Evolutionary conservation across 1,284 basidiomycete species (phyloP), one percentile per base, ranked within the genome.

Genomic region (Sporisorium reilianum): DNA sequence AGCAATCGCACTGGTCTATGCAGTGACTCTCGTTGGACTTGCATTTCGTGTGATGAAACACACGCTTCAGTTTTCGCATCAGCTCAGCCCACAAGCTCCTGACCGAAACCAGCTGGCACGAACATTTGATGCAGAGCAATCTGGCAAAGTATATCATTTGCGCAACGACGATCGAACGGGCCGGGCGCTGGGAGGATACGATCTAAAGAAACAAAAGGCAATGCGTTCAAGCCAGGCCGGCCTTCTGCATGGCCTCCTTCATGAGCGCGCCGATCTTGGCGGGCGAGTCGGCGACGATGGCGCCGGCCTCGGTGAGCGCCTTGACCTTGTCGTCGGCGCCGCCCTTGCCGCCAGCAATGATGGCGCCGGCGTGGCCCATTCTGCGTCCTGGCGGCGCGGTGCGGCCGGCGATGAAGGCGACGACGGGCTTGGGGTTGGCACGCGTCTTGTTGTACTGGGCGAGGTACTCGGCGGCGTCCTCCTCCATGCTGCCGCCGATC

Each of bases 401-500:
- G 22, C 86, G 81, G 36, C 95, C 97, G 67, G 97, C 97, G 83
- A 99, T 98, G 87, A 99, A 99, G 56, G 92, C 93, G 64, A 99
- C 94, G 45, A 99, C 94, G 58, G 97, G 97, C 87, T 99, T 99
- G 74, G 93, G 93, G 80, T 92, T 89, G 69, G 87, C 87, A 45
- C 92, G 89, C 45, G 92, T 93, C 87, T 93, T 92, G 89, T 99
- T 99, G 89, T 94, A 92, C 86, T 90, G 88, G 85, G 93, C 91
- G 62, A 99, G 88, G 87, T 95, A 97, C 82, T 95, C 97, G 5
- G 97, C 97, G 18, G 97, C 97, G 79, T 99, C 96, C 86, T 99
- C 97, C 87, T 99, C 97, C 95, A 98, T 99, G 20, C 92, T 92
- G 28, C 97, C 97, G 80, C 97, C 97, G 82, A 99, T 99, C 87